A percentile compares a stretch with the other conserved stretches of the same genome.
phyloP scores from a whole-genome alignment of 2,329 filamentous ascomycete genomes.

The Penicillium sp. region DNA sequence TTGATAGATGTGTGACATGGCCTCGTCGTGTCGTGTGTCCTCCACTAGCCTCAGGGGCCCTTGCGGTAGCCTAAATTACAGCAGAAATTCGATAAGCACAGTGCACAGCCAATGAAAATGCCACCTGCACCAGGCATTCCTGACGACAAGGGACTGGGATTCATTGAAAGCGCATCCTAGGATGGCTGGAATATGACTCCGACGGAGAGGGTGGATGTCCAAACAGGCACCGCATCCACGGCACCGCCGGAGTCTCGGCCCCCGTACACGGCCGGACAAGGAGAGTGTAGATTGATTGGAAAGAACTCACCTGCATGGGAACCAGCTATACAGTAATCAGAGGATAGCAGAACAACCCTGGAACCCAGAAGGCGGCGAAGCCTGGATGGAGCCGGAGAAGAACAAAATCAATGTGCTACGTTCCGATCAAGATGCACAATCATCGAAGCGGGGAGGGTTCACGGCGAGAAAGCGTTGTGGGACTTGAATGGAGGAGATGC shows the following conservation, averaged over 20 bases:
- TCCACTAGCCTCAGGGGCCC: slow-evolving; percentile 37
- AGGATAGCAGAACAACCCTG: slow-evolving; percentile 21
- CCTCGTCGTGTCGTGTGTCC: slow-evolving; percentile 50
- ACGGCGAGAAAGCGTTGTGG: slow-evolving; percentile 15
- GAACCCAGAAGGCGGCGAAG: slow-evolving; percentile 22
- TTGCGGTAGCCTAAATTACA: slow-evolving; percentile 36
- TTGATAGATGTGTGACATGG: slow-evolving; percentile 57
- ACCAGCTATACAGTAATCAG: slow-evolving; percentile 25
- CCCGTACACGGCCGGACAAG: background rate
- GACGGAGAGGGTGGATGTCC: background rate
- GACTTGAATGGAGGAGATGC: too few species aligned
- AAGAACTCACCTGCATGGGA: slow-evolving; percentile 36
- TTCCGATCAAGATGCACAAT: slow-evolving; percentile 28
- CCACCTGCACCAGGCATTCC: too few species aligned
- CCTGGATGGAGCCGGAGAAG: slow-evolving; percentile 17
- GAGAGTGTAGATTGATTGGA: slow-evolving; percentile 4
- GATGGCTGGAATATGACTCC: background rate
- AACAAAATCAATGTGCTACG: slow-evolving; percentile 33
- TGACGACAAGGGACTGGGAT: too few species aligned
- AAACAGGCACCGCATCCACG: slow-evolving; percentile 1
- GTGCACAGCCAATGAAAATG: background rate
- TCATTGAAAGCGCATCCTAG: too few species aligned
- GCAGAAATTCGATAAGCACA: slow-evolving; percentile 8
- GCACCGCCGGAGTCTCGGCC: background rate
- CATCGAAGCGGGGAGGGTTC: slow-evolving; percentile 40